Evolutionary conservation across 1,284 basidiomycete genomes (phyloP), one percentile per base, ranked within the genome.

Genomic region (Rhodotorula sp.): DNA sequence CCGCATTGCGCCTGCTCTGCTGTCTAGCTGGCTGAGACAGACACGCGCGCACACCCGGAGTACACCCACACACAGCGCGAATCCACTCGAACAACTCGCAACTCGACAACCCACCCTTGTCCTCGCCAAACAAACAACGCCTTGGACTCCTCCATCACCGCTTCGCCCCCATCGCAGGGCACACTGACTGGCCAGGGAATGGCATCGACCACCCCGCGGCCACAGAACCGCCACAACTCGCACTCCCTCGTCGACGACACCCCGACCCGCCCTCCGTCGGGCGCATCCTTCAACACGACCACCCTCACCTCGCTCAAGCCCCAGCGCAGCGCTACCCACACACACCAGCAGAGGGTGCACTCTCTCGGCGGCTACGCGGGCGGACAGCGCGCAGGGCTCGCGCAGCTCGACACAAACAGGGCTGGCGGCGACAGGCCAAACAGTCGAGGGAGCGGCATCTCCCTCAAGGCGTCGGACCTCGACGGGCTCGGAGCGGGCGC

Each of bases 201-300:
- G 68, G 46, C 64, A 16, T 44, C 54, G 1, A 13, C 59, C 44
- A 48, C 57, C 24, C 18, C 51, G 50, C 48, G 34, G 30, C 22
- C 57, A 4, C 26, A 59, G 24, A 50, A 56, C 10, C 20, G 15
- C 61, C 10, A 51, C 24, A 37, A 8, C 31, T 56, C 22, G 11
- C 31, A 26, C 48, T 57, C 67, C 24, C 26, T 57, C 58, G 24
- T 65, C 7, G 61, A 59, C 48, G 71, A 70, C 50, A 68, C 68
- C 15, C 65, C 71, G 16, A 70, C 66, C 47, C 59, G 31, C 31
- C 31, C 59, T 16, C 71, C 66, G 20, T 61, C 63, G 9, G 44
- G 56, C 5, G 52, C 46, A 51, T 67, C 48, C 30, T 55, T 65
- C 56, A 60, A 60, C 47, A 34, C 9, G 62, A 68, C 58, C 57